Percentiles rank a stretch among this genome's conserved stretches.
These are phyloP conservation scores for Rhinocladiella similis DNA, from an alignment of 2,329 filamentous ascomycete species.

Conservation along the genomic window DNA sequence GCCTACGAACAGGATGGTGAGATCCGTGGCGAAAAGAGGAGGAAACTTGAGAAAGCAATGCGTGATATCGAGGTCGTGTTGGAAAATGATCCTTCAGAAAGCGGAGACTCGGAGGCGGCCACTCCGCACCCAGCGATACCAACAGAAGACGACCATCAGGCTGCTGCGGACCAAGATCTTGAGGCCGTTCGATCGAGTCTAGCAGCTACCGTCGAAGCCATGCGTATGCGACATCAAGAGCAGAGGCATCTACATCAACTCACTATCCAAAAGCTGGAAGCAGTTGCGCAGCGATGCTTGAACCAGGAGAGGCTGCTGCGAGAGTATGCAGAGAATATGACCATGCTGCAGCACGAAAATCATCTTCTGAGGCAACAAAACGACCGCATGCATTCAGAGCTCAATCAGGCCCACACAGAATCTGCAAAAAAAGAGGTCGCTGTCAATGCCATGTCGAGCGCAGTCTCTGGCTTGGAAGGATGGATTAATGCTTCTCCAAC, in stretches of 20 bases:
- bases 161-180: slow-evolving; percentile 10
- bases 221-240: slow-evolving; percentile 30
- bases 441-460: slow-evolving; percentile 31
- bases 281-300: slow-evolving; percentile 26
- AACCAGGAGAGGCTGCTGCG: slow-evolving; percentile 23
- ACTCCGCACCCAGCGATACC: background rate
- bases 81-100: slow-evolving; percentile 16
- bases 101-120: slow-evolving; percentile 8
- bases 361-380: slow-evolving; percentile 19
- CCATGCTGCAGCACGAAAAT: slow-evolving; percentile 19
- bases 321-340: slow-evolving; percentile 23
- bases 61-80: slow-evolving; percentile 17
- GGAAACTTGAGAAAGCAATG: slow-evolving; percentile 17
- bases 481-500: slow-evolving; percentile 29
- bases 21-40: slow-evolving; percentile 12
- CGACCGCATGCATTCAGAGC: slow-evolving; percentile 13
- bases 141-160: background rate
- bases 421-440: slow-evolving; percentile 25
- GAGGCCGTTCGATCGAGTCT: slow-evolving; percentile 17
- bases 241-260: slow-evolving; percentile 28
- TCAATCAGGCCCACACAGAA: slow-evolving; percentile 16
- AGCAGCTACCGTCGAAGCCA: slow-evolving; percentile 23
- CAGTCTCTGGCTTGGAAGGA: slow-evolving; percentile 30
- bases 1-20: slow-evolving; percentile 23
- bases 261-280: slow-evolving; percentile 27